Evolutionary conservation across 2,329 filamentous ascomycete species (phyloP).

Genomic region (Bertia moriformis): DNA sequence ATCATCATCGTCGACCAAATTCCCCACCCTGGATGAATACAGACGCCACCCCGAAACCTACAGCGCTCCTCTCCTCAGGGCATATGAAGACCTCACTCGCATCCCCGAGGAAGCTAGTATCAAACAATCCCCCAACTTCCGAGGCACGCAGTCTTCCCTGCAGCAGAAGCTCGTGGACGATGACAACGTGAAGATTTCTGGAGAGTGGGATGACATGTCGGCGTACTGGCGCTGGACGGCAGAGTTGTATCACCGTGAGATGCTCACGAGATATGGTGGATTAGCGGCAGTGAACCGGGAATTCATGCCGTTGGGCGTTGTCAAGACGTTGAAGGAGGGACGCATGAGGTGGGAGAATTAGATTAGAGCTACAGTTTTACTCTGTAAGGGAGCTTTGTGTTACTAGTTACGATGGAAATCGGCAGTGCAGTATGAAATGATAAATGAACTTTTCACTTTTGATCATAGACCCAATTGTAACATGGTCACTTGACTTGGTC

Average conservation of each 20-base stretch:
- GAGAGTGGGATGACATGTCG: slow-evolving; percentile 16
- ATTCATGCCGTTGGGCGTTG: slow-evolving; percentile 23
- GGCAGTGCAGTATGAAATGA: too few species aligned
- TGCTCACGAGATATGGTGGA: slow-evolving; percentile 21
- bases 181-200: slow-evolving; percentile 7
- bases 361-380: slow-evolving; percentile 2
- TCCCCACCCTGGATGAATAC: not conserved
- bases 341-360: slow-evolving; percentile 23
- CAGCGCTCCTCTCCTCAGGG: not conserved
- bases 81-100: not conserved
- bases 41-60: not conserved
- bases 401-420: too few species aligned
- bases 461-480: too few species aligned
- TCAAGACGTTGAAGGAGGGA: slow-evolving; percentile 22
- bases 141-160: not conserved
- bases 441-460: too few species aligned
- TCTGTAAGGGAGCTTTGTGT: too few species aligned
- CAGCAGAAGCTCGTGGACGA: not conserved
- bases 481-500: too few species aligned
- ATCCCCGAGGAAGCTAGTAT: not conserved
- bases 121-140: not conserved
- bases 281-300: slow-evolving; percentile 21
- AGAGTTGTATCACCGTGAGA: slow-evolving; percentile 21
- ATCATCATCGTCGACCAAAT: not conserved
- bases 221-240: slow-evolving; percentile 25